These are phyloP conservation scores for Phtheirospermum japonicum DNA, from an alignment of 257 asterid genomes.

Conservation along the genomic window DNA sequence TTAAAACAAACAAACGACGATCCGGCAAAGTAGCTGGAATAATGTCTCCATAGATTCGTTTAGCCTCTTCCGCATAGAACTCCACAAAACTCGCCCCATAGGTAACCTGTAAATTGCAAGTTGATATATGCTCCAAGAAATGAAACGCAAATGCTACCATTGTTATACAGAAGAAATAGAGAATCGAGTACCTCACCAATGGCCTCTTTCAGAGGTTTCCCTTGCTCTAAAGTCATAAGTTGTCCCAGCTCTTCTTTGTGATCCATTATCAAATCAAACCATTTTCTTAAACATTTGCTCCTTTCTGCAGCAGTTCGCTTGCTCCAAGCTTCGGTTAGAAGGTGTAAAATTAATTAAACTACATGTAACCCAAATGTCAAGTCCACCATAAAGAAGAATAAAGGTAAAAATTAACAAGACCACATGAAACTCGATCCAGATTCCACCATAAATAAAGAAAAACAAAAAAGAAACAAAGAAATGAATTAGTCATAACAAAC, in stretches of 20 bases:
- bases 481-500: constrained; percentile 29
- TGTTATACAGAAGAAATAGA: constrained; percentile 8
- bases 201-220: constrained; percentile 96
- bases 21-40: constrained; percentile 89
- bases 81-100: constrained; percentile 93
- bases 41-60: constrained; percentile 89
- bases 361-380: constrained; percentile 10
- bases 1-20: constrained; percentile 86
- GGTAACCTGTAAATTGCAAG: constrained; percentile 54
- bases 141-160: constrained; percentile 9
- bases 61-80: constrained; percentile 95
- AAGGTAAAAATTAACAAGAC: constrained; percentile 7
- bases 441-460: neutral
- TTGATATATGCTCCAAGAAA: constrained; percentile 20
- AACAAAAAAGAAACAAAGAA: neutral
- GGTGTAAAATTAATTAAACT: constrained; percentile 20
- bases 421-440: no score
- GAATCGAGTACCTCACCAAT: constrained; percentile 76
- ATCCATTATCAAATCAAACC: constrained; percentile 78
- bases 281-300: constrained; percentile 77
- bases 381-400: constrained; percentile 12
- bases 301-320: constrained; percentile 88
- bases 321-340: constrained; percentile 81
- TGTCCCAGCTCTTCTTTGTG: constrained; percentile 95
- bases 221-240: constrained; percentile 95